These are phyloP conservation scores for Phytopythium oedochilum DNA, from an alignment of 352 stramenopile species.

Conservation along the genomic window DNA sequence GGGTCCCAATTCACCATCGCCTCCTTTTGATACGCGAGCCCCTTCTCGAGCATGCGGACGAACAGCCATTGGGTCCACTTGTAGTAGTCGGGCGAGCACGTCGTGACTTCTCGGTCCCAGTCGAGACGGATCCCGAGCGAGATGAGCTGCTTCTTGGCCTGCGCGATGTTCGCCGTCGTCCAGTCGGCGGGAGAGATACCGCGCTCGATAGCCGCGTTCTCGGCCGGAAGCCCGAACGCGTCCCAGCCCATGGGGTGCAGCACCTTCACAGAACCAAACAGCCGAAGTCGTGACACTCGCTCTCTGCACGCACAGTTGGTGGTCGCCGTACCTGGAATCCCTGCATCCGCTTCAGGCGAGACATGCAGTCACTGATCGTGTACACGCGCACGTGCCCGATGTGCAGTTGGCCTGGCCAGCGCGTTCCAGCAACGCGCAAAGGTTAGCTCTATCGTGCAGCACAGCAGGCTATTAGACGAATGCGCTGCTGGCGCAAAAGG, in stretches of 20 bases:
- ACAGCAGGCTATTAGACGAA: not conserved
- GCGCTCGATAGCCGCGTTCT: conserved; percentile 99
- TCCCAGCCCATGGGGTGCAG: conserved; percentile 99
- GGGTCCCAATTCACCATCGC: conserved; percentile 99
- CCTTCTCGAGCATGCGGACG: conserved; percentile 94
- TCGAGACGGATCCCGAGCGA: conserved; percentile 97
- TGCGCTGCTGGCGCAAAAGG: no score
- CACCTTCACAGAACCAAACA: conserved; percentile 39
- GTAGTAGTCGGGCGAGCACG: conserved; percentile 96
- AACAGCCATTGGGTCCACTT: conserved; percentile 99
- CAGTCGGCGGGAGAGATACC: conserved; percentile 94
- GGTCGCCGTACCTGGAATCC: conserved; percentile 78
- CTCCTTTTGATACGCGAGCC: conserved; percentile 95
- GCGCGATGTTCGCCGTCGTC: conserved; percentile 96
- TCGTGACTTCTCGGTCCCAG: conserved; percentile 97
- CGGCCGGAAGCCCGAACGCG: conserved; percentile 98
- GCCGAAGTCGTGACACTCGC: no score
- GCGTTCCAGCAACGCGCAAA: no score
- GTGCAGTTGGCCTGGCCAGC: conserved; percentile 85
- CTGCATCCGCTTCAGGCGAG: conserved; percentile 96
- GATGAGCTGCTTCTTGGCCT: conserved; percentile 96
- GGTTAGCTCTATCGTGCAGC: not conserved
- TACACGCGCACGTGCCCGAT: conserved; percentile 99
- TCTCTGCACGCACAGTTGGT: no score
- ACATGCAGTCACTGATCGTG: conserved; percentile 98